Conservation (phyloP, 306 rosid genomes). For the Cyamopsis tetragonoloba region DNA sequence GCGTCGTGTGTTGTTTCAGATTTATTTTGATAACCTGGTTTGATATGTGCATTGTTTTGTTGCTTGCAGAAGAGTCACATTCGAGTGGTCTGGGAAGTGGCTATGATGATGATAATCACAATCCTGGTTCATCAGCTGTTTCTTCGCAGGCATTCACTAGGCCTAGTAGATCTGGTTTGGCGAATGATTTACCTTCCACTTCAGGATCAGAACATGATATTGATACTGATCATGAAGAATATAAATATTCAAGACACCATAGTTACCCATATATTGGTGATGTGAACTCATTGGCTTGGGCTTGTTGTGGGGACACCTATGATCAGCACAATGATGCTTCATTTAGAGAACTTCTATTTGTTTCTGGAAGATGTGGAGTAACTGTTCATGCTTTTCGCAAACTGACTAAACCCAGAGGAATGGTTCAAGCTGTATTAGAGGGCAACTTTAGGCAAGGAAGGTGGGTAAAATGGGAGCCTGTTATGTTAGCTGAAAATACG, state of each 20-base stretch:
- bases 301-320: conserved; percentile 59
- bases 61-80: conserved; percentile 48
- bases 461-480: conserved; percentile 92
- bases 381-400: conserved; percentile 73
- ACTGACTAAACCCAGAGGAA: conserved; percentile 26
- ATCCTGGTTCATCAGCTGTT: conserved; percentile 35
- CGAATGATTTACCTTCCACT: conserved; percentile 43
- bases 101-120: conserved; percentile 27
- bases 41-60: conserved; percentile 14
- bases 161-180: conserved; percentile 34
- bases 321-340: conserved; percentile 57
- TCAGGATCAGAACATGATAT: conserved; percentile 39
- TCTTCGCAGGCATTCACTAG: conserved; percentile 29
- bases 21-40: conserved; percentile 3
- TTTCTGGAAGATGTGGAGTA: conserved; percentile 75
- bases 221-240: conserved; percentile 36
- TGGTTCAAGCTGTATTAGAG: conserved; percentile 30
- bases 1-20: not conserved
- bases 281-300: conserved; percentile 84
- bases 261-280: conserved; percentile 58
- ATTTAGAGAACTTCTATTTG: conserved; percentile 76
- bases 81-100: conserved; percentile 28
- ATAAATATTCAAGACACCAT: conserved; percentile 39
- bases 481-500: conserved; percentile 29
- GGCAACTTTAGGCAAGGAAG: conserved; percentile 54